These are phyloP conservation scores for Quercus berberidifolia DNA, from an alignment of 306 rosid species.

Conservation along the genomic window DNA sequence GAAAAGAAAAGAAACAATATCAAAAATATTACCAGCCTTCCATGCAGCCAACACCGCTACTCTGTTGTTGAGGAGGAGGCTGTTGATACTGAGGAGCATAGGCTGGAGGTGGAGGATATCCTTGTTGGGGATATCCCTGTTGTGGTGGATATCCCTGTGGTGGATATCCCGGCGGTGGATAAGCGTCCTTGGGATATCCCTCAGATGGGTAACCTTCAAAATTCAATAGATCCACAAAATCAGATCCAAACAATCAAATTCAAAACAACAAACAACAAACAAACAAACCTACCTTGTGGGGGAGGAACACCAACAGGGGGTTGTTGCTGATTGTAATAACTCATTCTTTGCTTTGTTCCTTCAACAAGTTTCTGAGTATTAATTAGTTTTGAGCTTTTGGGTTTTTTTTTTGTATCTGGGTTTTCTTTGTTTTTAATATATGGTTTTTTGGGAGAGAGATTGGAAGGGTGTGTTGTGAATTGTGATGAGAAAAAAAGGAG, in stretches of 20 bases:
- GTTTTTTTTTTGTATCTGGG: background rate
- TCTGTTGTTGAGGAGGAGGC: conserved; percentile 62
- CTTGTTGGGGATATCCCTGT: conserved; percentile 44
- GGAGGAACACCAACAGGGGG: conserved; percentile 97
- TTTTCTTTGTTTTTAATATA: too few species aligned
- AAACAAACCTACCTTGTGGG: conserved; percentile 53
- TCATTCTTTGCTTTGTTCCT: conserved; percentile 36
- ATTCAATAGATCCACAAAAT: background rate
- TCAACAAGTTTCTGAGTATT: background rate
- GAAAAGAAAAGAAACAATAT: too few species aligned
- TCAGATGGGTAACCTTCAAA: conserved; percentile 73
- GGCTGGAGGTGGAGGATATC: conserved; percentile 44
- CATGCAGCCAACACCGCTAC: conserved; percentile 37
- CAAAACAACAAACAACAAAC: background rate
- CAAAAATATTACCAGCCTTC: conserved; percentile 62
- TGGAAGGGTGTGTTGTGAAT: too few species aligned
- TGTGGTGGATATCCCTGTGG: conserved; percentile 49
- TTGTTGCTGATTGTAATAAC: conserved; percentile 79
- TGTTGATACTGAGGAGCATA: conserved; percentile 82
- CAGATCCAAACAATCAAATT: background rate
- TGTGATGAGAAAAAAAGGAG: too few species aligned
- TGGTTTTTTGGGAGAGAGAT: too few species aligned
- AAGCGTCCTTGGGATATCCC: conserved; percentile 70
- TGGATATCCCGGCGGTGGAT: conserved; percentile 64
- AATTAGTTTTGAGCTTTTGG: background rate